Conservation (phyloP, 2,329 filamentous ascomycete genomes). For the Trematosphaeria pertusa region DNA sequence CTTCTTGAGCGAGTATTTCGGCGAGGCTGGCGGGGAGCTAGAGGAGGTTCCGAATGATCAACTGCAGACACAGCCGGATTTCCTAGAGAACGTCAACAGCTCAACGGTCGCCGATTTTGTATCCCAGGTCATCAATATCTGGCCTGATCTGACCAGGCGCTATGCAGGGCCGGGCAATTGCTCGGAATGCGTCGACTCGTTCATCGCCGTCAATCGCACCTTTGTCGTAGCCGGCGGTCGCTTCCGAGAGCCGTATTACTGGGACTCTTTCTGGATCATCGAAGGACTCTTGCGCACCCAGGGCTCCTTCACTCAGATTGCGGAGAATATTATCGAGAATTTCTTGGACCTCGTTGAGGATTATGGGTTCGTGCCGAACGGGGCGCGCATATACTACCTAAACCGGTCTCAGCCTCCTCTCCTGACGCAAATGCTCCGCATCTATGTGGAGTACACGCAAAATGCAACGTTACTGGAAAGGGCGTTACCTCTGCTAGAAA, state of each 20-base stretch:
- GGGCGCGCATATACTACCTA: conserved; percentile 71
- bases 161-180: conserved; percentile 61
- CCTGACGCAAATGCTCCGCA: conserved; percentile 69
- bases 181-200: conserved; percentile 67
- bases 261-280: conserved; percentile 74
- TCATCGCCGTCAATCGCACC: conserved; percentile 70
- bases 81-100: conserved; percentile 64
- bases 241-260: conserved; percentile 75
- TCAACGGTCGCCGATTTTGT: conserved; percentile 67
- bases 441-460: conserved; percentile 70
- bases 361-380: conserved; percentile 72
- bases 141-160: conserved; percentile 70
- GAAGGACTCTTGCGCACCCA: conserved; percentile 70
- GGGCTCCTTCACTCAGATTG: conserved; percentile 68
- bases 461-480: conserved; percentile 67
- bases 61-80: conserved; percentile 64
- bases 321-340: conserved; percentile 73
- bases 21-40: conserved; percentile 68
- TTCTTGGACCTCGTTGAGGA: conserved; percentile 71
- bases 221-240: conserved; percentile 76
- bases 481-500: conserved; percentile 67
- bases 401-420: conserved; percentile 73
- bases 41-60: conserved; percentile 59
- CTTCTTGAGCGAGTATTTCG: conserved; percentile 70
- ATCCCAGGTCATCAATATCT: conserved; percentile 70